Evolutionary conservation across 2,329 filamentous ascomycete species (phyloP), one percentile per base, ranked within the genome.

Genomic region (Aspergillus caelatus): DNA sequence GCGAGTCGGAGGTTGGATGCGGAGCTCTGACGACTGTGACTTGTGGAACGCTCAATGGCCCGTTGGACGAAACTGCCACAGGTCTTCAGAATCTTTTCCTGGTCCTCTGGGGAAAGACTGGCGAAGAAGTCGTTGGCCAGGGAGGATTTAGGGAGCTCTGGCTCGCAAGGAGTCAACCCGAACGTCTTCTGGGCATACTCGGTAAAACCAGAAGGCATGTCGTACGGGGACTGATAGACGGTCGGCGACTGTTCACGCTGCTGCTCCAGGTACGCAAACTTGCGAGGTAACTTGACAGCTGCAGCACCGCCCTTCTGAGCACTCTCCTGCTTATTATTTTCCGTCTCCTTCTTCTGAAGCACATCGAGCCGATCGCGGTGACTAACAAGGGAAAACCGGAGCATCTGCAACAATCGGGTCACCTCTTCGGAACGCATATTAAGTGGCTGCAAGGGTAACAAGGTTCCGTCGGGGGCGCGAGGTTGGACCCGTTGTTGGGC

Each of bases 371-470:
- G 72, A 67, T 79, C 73, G 36, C 75, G 73, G 64, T 79, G 76
- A 60, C 77, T 79, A 39, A 79, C 73, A 32, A 80, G 68, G 11
- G 78, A 80, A 67, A 80, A 80, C 32, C 79, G 78, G 23, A 80
- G 76, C 79, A 80, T 80, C 58, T 78, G 74, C 50, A 80, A 70
- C 46, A 80, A 65, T 43, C 77, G 76, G 34, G 74, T 78, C 65
- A 80, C 78, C 69, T 81, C 79, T 57, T 80, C 78, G 34, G 78
- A 78, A 34, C 77, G 72, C 77, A 80, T 80, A 64, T 81, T 79
- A 56, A 81, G 71, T 36, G 77, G 77, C 60, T 79, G 78, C 59
- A 74, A 69, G 16, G 76, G 73, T 30, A 79, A 67, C 58, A 78
- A 62, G 55, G 77, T 75, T 55, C 77, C 78, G 67, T 80, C 78